Base-by-base conservation (phyloP, 345 rosid species). In the Anastatica hierochuntica region DNA sequence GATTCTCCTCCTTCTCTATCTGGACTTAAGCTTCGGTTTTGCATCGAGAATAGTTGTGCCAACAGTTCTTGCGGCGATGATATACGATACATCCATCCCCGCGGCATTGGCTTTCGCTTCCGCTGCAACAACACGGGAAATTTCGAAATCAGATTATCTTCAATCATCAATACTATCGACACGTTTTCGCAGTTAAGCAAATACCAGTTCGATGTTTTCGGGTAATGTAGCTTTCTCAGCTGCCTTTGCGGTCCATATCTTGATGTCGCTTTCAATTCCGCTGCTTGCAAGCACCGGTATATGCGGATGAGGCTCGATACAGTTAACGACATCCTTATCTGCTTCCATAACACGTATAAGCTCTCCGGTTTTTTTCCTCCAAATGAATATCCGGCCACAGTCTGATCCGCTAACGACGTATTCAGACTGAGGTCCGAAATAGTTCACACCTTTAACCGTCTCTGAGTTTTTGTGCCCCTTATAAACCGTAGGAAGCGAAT, bases 341-440 rank as follows among this genome's bases (percentile, higher is more conserved):
- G 77, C 94, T 74, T 78, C 80, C 74, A 92, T 83, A 38, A 79
- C 84, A 62, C 84, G 88, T 43, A 88, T 41, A 33, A 85, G 88
- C 71, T 80, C 74, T 49, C 96, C 95, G 11, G 71, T 75, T 59
- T 75, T 83, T 60, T 81, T 92, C 79, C 68, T 83, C 98, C 98
- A 92, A 21, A 88, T 79, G 69, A 92, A 92, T 54, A 87, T 78
- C 46, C 86, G 74, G 19, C 98, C 98, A 71, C 98, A 92, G 64
- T 92, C 96, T 26, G 98, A 92, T 12, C 98, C 98, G 16, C 96
- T 92, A 58, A 76, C 80, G 68, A 92, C 98, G 71, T 84, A 92
- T 54, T 92, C 95, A 29, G 80, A 81, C 60, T 68, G 50, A 7
- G 98, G 96, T 61, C 98, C 98, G 47, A 77, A 83, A 59, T 88